Conservation (phyloP, 768 basidiomycete genomes). For the Pisolithus microcarpus region DNA sequence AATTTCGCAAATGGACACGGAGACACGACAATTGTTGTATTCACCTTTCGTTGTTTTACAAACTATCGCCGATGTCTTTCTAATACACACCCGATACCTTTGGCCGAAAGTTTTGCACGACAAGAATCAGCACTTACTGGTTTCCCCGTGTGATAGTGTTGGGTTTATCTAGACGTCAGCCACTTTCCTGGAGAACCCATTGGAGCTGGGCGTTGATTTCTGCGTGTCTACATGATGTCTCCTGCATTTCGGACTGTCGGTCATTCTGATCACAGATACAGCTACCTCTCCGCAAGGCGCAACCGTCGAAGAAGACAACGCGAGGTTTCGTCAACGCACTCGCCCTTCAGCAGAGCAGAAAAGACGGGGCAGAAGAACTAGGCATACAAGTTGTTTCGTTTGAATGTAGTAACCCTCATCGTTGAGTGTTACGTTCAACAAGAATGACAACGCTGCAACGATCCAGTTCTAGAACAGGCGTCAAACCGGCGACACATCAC, state of each 20-base stretch:
- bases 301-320: slow-evolving; percentile 16
- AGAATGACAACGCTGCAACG: slow-evolving; percentile 63
- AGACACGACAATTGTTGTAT: slow-evolving; percentile 7
- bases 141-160: not conserved
- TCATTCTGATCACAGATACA: too few species aligned
- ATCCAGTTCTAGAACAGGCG: slow-evolving; percentile 83
- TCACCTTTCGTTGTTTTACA: slow-evolving; percentile 22
- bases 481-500: too few species aligned
- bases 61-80: slow-evolving; percentile 15
- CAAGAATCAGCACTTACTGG: not conserved
- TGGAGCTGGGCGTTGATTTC: slow-evolving; percentile 3
- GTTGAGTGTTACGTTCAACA: slow-evolving; percentile 13
- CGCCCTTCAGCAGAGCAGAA: slow-evolving; percentile 27
- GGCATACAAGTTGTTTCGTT: slow-evolving; percentile 17
- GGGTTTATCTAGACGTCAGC: not conserved
- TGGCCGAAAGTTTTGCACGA: not conserved
- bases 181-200: not conserved
- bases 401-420: too few species aligned
- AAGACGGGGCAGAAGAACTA: slow-evolving; percentile 20
- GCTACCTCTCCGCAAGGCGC: slow-evolving; percentile 13
- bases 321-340: slow-evolving; percentile 16
- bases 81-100: slow-evolving; percentile 1
- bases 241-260: slow-evolving; percentile 17
- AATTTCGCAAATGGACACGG: not conserved
- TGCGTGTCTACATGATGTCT: slow-evolving; percentile 17